Evolutionary conservation across 176 grass and related monocot species (phyloP).

Genomic region (Ensete glaucum): DNA sequence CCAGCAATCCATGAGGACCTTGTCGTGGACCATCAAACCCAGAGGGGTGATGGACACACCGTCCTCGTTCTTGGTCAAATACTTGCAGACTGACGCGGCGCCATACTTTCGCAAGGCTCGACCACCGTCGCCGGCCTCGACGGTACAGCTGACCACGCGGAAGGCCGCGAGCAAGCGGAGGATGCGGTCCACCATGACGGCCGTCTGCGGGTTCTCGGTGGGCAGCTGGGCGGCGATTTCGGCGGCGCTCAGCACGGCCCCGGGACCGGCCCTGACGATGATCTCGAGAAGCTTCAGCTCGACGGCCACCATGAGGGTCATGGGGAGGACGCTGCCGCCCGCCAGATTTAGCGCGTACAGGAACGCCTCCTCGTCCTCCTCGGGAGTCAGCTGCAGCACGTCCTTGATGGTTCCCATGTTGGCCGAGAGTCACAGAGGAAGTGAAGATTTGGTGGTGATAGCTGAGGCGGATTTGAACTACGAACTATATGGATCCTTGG

Average conservation of each 20-base stretch:
- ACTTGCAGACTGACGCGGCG: slow-evolving; percentile 54
- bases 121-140: slow-evolving; percentile 39
- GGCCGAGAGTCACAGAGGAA: too few species aligned
- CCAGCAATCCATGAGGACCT: slow-evolving; percentile 96
- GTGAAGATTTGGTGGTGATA: too few species aligned
- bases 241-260: slow-evolving; percentile 19
- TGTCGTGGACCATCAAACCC: slow-evolving; percentile 82
- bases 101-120: slow-evolving; percentile 31
- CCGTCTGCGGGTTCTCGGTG: slow-evolving; percentile 28
- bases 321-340: slow-evolving; percentile 69
- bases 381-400: slow-evolving; percentile 1
- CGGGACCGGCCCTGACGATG: slow-evolving; percentile 22
- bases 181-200: slow-evolving; percentile 50
- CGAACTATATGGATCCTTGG: too few species aligned
- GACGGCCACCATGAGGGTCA: slow-evolving; percentile 83
- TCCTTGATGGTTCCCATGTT: neutral
- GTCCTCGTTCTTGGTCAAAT: slow-evolving; percentile 69
- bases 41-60: slow-evolving; percentile 76
- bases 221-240: slow-evolving; percentile 55
- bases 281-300: slow-evolving; percentile 68
- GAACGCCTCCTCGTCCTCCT: slow-evolving; percentile 44
- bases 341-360: slow-evolving; percentile 61
- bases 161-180: slow-evolving; percentile 36
- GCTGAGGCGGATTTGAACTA: too few species aligned
- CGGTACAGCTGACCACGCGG: slow-evolving; percentile 40